Evolutionary conservation across 352 stramenopile species (phyloP).

Genomic region (Thraustotheca clavata): DNA sequence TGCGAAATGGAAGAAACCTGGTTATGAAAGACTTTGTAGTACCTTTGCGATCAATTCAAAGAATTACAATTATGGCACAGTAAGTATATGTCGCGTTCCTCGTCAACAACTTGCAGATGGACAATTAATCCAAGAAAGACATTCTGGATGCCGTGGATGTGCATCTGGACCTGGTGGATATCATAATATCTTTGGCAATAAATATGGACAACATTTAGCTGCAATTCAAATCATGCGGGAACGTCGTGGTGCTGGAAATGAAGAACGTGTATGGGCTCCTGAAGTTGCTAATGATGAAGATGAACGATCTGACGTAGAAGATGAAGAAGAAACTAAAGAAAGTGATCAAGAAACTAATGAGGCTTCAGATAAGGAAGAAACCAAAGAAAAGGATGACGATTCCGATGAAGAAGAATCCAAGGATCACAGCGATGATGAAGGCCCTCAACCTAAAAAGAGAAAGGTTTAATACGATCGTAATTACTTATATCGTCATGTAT

Average conservation of each 20-base stretch:
- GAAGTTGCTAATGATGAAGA: constrained; percentile 61
- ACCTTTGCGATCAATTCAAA: constrained; percentile 98
- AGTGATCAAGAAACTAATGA: constrained; percentile 28
- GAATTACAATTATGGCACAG: constrained; percentile 99
- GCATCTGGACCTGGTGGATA: constrained; percentile 88
- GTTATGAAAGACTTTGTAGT: constrained; percentile 97
- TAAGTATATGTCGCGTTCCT: constrained; percentile 96
- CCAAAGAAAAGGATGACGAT: constrained; percentile 21
- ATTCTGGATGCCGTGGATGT: constrained; percentile 96
- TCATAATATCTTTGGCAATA: constrained; percentile 99
- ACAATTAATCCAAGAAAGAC: constrained; percentile 86
- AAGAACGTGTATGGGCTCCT: constrained; percentile 40
- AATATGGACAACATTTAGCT: constrained; percentile 98
- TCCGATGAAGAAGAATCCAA: constrained; percentile 31
- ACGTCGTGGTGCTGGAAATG: not conserved
- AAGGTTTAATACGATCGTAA: not conserved
- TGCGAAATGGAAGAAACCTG: constrained; percentile 99
- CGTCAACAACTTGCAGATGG: constrained; percentile 87
- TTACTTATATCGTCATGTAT: not conserved
- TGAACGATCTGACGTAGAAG: constrained; percentile 15
- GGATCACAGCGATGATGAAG: constrained; percentile 16
- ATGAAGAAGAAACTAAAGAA: constrained; percentile 31
- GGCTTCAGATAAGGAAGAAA: constrained; percentile 28
- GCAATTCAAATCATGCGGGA: constrained; percentile 93
- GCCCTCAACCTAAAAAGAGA: constrained; percentile 6